phyloP scores from a whole-genome alignment of 208 protist genomes.

The Herpetomonas tarakana region DNA sequence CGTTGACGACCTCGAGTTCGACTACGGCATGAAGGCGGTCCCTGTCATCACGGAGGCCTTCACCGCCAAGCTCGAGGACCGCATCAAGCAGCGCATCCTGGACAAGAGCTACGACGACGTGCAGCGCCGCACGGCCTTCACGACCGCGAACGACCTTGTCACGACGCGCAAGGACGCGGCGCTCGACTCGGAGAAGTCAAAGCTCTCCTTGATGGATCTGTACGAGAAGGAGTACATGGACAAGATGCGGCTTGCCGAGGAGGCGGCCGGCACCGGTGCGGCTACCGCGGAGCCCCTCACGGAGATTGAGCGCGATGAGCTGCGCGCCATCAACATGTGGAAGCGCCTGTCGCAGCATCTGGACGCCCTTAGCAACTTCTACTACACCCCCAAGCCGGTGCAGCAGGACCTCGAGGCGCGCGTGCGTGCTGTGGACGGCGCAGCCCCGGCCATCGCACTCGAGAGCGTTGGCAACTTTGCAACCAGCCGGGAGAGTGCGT shows the following conservation, averaged over 20 bases:
- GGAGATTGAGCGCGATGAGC: slow-evolving; percentile 89
- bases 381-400: slow-evolving; percentile 89
- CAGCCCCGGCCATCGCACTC: slow-evolving; percentile 79
- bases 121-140: slow-evolving; percentile 36
- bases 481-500: slow-evolving; percentile 62
- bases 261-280: slow-evolving; percentile 29
- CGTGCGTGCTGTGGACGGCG: slow-evolving; percentile 80
- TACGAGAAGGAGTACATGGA: slow-evolving; percentile 92
- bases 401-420: slow-evolving; percentile 82
- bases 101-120: slow-evolving; percentile 84
- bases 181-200: slow-evolving; percentile 83
- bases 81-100: slow-evolving; percentile 82
- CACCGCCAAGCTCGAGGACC: slow-evolving; percentile 84
- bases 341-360: slow-evolving; percentile 84
- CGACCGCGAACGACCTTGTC: slow-evolving; percentile 58
- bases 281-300: slow-evolving; percentile 79
- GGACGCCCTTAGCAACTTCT: slow-evolving; percentile 89
- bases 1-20: slow-evolving; percentile 78
- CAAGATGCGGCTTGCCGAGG: slow-evolving; percentile 61
- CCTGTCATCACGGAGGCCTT: slow-evolving; percentile 85
- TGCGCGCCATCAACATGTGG: slow-evolving; percentile 91
- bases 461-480: slow-evolving; percentile 85
- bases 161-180: slow-evolving; percentile 52
- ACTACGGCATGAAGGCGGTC: slow-evolving; percentile 84
- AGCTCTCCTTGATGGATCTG: slow-evolving; percentile 88